Conservation (phyloP, 495 filamentous ascomycete genomes). For the Cenococcum geophilum region DNA sequence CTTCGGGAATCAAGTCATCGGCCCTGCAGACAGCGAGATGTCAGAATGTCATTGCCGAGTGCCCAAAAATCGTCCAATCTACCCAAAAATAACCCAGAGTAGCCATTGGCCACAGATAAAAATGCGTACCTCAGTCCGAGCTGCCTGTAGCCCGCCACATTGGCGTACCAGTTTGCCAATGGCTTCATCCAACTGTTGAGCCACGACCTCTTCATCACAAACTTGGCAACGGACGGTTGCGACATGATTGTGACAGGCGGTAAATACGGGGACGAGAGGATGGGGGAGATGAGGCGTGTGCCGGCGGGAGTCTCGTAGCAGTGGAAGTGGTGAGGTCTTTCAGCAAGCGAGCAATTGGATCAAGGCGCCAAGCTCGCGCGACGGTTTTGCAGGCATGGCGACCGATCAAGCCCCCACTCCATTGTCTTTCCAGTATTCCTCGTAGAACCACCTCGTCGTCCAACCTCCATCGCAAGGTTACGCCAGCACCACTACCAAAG, state of each 20-base stretch:
- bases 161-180: conserved; percentile 73
- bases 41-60: conserved; percentile 19
- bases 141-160: conserved; percentile 85
- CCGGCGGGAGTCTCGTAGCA: not conserved
- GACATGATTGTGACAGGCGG: conserved; percentile 53
- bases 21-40: conserved; percentile 47
- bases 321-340: conserved; percentile 1
- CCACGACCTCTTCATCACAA: conserved; percentile 76
- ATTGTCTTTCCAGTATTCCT: not conserved
- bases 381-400: not conserved
- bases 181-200: conserved; percentile 69
- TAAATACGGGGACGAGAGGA: conserved; percentile 2
- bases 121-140: conserved; percentile 74
- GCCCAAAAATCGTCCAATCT: not conserved
- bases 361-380: not conserved
- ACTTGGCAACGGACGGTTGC: conserved; percentile 62
- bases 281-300: conserved; percentile 4
- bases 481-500: too few relatives aligned
- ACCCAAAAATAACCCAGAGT: not conserved
- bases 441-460: not conserved
- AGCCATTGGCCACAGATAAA: conserved; percentile 1
- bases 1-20: conserved; percentile 91
- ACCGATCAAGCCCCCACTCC: not conserved
- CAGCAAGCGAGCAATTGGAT: conserved; percentile 1
- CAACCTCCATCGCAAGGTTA: not conserved